phyloP scores from a whole-genome alignment of 495 filamentous ascomycete genomes.

The Massariosphaeria phaeospora region DNA sequence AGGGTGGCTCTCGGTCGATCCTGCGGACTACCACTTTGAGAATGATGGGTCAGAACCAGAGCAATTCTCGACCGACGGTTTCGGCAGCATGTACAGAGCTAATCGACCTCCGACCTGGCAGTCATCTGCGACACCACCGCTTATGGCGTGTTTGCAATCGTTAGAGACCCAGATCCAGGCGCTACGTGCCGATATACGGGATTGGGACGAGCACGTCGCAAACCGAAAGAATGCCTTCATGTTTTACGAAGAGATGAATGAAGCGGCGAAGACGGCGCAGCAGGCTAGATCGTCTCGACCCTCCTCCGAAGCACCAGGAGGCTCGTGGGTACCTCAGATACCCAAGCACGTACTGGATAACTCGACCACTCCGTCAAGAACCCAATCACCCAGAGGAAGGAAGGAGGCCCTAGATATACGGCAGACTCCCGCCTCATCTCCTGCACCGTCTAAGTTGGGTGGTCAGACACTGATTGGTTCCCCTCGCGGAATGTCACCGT shows the following conservation, averaged over 20 bases:
- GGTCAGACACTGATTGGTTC: constrained; percentile 22
- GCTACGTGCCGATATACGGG: constrained; percentile 35
- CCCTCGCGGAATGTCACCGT: constrained; percentile 16
- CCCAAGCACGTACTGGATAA: constrained; percentile 23
- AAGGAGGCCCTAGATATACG: constrained; percentile 24
- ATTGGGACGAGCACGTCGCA: constrained; percentile 36
- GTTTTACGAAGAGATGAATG: constrained; percentile 31
- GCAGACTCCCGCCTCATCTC: constrained; percentile 18
- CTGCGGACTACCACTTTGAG: constrained; percentile 53
- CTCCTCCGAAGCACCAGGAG: constrained; percentile 21
- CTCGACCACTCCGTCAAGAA: constrained; percentile 16
- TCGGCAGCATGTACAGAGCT: constrained; percentile 28
- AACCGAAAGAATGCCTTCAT: constrained; percentile 39
- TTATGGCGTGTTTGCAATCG: constrained; percentile 31
- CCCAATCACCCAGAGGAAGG: constrained; percentile 27
- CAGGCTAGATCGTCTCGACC: constrained; percentile 10
- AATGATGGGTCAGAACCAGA: constrained; percentile 25
- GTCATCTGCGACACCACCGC: constrained; percentile 27
- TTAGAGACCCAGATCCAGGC: constrained; percentile 32
- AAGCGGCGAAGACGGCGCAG: constrained; percentile 21
- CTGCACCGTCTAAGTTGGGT: constrained; percentile 18
- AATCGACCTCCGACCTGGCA: constrained; percentile 33
- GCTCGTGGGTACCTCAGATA: constrained; percentile 28
- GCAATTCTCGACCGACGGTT: constrained; percentile 10
- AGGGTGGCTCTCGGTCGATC: constrained; percentile 80